These are phyloP conservation scores for Hyaloperonospora brassicae DNA, from an alignment of 352 stramenopile species.

Conservation along the genomic window DNA sequence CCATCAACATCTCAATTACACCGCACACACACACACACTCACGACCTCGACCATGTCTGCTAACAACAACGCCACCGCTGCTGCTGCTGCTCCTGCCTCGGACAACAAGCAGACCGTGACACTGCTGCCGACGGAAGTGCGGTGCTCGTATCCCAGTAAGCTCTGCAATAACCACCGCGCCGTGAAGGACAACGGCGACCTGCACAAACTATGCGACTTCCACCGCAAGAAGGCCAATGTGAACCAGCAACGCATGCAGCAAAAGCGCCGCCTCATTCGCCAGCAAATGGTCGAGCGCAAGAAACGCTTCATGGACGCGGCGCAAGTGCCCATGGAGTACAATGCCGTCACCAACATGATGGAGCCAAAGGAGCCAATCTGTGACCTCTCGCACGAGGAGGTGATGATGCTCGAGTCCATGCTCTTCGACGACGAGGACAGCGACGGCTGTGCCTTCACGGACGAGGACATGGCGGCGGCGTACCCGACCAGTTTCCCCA, in stretches of 20 bases:
- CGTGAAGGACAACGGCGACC: conserved; percentile 61
- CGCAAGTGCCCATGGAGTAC: conserved; percentile 29
- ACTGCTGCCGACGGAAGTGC: conserved; percentile 38
- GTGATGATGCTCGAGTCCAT: conserved; percentile 38
- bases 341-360: conserved; percentile 23
- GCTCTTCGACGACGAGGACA: conserved; percentile 36
- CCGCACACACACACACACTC: conserved; percentile 4
- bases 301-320: conserved; percentile 39
- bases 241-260: conserved; percentile 65
- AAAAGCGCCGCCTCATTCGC: conserved; percentile 36
- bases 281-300: conserved; percentile 47
- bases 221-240: conserved; percentile 66
- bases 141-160: conserved; percentile 67
- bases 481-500: conserved; percentile 8
- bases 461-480: conserved; percentile 6
- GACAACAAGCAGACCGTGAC: conserved; percentile 12
- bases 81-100: conserved; percentile 1
- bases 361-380: conserved; percentile 33
- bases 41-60: conserved; percentile 18
- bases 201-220: conserved; percentile 70
- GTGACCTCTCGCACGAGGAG: conserved; percentile 34
- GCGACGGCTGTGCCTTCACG: conserved; percentile 12
- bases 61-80: conserved; percentile 8
- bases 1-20: conserved; percentile 17
- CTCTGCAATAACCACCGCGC: conserved; percentile 54